A percentile compares a stretch with the other conserved stretches of the same genome.
phyloP scores from a whole-genome alignment of 345 rosid species.

The Gossypium anomalum region DNA sequence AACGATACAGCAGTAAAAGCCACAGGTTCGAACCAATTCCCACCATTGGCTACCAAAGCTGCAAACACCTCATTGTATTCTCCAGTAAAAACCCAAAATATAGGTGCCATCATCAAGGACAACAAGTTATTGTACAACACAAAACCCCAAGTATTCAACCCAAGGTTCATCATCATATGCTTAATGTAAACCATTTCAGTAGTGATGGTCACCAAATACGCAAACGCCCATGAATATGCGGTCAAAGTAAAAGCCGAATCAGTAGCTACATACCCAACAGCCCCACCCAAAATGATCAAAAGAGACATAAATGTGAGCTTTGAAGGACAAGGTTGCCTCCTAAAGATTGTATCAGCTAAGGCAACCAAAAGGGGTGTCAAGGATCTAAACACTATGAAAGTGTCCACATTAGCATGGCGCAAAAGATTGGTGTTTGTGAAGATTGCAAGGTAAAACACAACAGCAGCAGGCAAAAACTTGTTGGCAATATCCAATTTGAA shows the following conservation, averaged over 20 bases:
- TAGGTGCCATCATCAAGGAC: conserved; percentile 81
- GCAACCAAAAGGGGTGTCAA: conserved; percentile 93
- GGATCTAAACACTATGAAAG: conserved; percentile 90
- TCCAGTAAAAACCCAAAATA: conserved; percentile 85
- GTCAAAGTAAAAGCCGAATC: conserved; percentile 83
- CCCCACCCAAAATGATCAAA: conserved; percentile 70
- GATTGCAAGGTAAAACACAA: conserved; percentile 87
- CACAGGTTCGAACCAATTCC: conserved; percentile 53
- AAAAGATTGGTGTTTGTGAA: conserved; percentile 95
- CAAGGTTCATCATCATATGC: conserved; percentile 89
- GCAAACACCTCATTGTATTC: conserved; percentile 66
- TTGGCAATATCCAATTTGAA: conserved; percentile 74
- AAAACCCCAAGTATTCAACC: conserved; percentile 95
- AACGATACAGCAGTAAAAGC: conserved; percentile 64
- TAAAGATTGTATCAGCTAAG: conserved; percentile 69
- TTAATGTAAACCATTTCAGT: conserved; percentile 97
- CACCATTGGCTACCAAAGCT: conserved; percentile 45
- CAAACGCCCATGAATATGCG: conserved; percentile 90
- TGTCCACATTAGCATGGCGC: conserved; percentile 96
- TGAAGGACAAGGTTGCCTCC: conserved; percentile 79
- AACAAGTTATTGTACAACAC: conserved; percentile 82
- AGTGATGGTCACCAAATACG: conserved; percentile 79
- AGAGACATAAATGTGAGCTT: conserved; percentile 64
- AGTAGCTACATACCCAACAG: conserved; percentile 86
- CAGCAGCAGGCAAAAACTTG: conserved; percentile 90